Percentiles rank a stretch among this genome's conserved stretches.
These are phyloP conservation scores for Amorphotheca resinae DNA, from an alignment of 495 filamentous ascomycete species.

Conservation along the genomic window DNA sequence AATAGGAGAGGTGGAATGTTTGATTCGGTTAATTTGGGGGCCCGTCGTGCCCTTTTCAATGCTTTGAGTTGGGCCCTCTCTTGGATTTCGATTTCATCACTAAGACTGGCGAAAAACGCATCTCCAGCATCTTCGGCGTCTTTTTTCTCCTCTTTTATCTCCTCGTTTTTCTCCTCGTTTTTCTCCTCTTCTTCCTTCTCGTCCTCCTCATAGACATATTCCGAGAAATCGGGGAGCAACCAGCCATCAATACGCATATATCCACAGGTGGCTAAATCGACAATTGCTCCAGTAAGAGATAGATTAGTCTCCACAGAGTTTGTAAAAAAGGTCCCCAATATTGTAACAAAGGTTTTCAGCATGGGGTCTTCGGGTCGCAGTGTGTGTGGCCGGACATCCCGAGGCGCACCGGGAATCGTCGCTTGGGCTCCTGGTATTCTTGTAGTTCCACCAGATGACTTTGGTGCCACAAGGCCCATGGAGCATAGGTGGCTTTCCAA, in stretches of 20 bases:
- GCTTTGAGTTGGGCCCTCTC: conserved; percentile 33
- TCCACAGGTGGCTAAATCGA: conserved; percentile 71
- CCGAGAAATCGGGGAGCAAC: conserved; percentile 64
- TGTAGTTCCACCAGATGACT: conserved; percentile 37
- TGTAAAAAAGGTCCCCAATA: conserved; percentile 68
- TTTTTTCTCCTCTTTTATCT: too few species aligned
- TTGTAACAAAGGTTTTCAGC: conserved; percentile 52
- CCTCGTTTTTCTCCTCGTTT: too few species aligned
- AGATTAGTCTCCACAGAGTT: conserved; percentile 89
- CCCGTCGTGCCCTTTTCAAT: conserved; percentile 35
- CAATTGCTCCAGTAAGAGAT: conserved; percentile 66
- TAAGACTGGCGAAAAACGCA: background rate
- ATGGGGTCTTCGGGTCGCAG: conserved; percentile 65
- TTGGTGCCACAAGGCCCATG: conserved; percentile 40
- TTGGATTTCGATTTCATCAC: conserved; percentile 21
- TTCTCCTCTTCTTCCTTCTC: too few species aligned
- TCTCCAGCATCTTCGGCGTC: conserved; percentile 13
- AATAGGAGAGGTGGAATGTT: conserved; percentile 36
- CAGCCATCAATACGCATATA: conserved; percentile 76
- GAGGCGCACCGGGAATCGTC: conserved; percentile 38
- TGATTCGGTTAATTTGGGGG: conserved; percentile 35
- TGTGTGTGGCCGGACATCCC: conserved; percentile 44
- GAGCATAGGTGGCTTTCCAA: conserved; percentile 78
- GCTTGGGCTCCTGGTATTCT: conserved; percentile 37
- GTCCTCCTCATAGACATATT: conserved; percentile 40